Base-by-base conservation (phyloP, 2,329 filamentous ascomycete genomes). In the Beauveria sp. region DNA sequence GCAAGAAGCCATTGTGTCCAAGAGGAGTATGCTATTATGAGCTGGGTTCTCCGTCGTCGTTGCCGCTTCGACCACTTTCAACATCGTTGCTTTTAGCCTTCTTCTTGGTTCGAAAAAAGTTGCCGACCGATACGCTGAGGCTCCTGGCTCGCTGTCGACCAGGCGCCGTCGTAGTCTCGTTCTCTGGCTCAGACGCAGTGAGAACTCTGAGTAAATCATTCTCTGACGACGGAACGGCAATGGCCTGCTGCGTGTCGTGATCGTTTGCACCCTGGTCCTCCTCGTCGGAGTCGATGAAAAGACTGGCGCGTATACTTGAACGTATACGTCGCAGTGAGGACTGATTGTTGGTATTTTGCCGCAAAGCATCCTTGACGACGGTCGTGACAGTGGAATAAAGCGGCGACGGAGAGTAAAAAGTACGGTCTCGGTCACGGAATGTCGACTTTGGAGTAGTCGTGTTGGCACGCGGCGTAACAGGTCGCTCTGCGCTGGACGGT, bases 331-430 rank as follows among this genome's bases (percentile, higher is more conserved):
- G 73, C 53, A 79, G 72, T 9, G 79, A 80, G 10, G 77, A 76
- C 60, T 73, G 77, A 46, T 47, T 75, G 75, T 6, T 75, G 63
- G 78, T 76, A 18, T 78, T 73, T 38, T 78, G 76, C 12, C 79
- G 74, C 2, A 83, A 73, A 34, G 78, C 81, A 65, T 86, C 83
- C 47, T 82, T 80, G 49, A 86, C 80, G 0, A 83, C 81, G 0
- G 81, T 81, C 20, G 77, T 83, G 43, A 86, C 80, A 1, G 83
- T 85, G 0, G 82, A 84, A 1, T 82, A 84, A 40, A 86, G 75
- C 0, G 83, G 83, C 0, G 83, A 85, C 12, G 83, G 83, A 3
- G 82, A 85, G 63, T 85, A 83, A 43, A 86, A 78, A 2, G 79
- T 77, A 38, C 78, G 78, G 30, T 77, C 63, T 66, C 72, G 64